Conservation (phyloP, 345 rosid genomes). For the Bretschneidera sinensis region DNA sequence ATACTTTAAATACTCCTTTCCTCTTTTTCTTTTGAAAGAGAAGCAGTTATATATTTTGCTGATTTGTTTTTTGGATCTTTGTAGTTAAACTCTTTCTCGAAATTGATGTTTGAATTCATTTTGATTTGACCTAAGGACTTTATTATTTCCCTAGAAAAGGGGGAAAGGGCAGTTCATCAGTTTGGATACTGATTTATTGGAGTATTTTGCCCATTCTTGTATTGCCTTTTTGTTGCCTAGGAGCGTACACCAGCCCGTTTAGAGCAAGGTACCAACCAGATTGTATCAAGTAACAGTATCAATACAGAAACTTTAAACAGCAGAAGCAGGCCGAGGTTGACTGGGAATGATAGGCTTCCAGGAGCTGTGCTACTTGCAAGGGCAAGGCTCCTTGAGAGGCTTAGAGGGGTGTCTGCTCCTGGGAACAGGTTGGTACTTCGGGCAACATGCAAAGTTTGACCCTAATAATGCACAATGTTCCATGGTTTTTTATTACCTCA, state of each 20-base stretch:
- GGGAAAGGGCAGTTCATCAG: neutral
- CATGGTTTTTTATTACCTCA: too few species aligned
- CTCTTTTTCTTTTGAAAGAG: too few species aligned
- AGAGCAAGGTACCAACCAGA: constrained; percentile 39
- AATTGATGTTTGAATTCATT: too few species aligned
- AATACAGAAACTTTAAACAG: constrained; percentile 33
- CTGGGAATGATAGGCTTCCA: constrained; percentile 73
- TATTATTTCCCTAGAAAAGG: neutral
- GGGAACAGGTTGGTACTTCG: constrained; percentile 48
- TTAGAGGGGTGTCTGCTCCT: constrained; percentile 70
- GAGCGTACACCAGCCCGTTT: constrained; percentile 39
- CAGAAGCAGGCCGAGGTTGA: constrained; percentile 30
- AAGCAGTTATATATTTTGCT: too few species aligned
- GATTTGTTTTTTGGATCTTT: too few species aligned
- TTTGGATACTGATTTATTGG: neutral
- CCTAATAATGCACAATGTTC: neutral
- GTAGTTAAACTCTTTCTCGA: too few species aligned
- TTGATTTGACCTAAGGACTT: neutral
- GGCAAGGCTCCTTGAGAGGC: constrained; percentile 86
- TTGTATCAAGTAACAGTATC: constrained; percentile 30
- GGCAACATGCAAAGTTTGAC: constrained; percentile 1
- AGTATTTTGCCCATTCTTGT: neutral
- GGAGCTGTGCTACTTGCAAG: constrained; percentile 90
- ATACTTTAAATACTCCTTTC: too few species aligned
- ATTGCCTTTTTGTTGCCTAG: constrained; percentile 28